These are phyloP conservation scores for Solanum hybrid DNA, from an alignment of 305 asterid species.

Conservation along the genomic window DNA sequence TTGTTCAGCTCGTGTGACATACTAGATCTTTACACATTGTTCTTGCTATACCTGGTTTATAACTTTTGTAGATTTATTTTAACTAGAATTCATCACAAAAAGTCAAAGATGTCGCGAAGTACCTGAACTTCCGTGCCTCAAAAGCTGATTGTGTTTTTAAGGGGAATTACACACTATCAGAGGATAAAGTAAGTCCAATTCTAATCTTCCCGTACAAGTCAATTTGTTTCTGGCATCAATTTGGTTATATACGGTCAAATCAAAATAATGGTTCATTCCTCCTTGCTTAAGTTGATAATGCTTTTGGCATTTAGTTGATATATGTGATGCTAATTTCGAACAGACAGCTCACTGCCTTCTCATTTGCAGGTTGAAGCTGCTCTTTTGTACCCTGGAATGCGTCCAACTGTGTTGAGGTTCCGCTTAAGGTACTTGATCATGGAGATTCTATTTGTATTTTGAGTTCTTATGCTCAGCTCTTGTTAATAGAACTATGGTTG, in stretches of 20 bases:
- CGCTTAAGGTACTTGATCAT: slow-evolving; percentile 58
- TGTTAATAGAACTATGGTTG: not conserved
- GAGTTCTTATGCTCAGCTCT: not conserved
- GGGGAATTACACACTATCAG: slow-evolving; percentile 76
- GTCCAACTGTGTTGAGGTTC: slow-evolving; percentile 77
- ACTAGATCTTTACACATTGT: not conserved
- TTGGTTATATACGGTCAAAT: not conserved
- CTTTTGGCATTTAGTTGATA: not conserved
- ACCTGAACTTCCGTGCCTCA: slow-evolving; percentile 63
- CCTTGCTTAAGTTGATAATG: not conserved
- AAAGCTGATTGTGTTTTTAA: slow-evolving; percentile 56
- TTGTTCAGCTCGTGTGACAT: not conserved
- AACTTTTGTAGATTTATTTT: not conserved
- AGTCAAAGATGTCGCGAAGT: slow-evolving; percentile 68
- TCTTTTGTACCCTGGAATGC: slow-evolving; percentile 72
- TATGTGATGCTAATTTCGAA: not conserved
- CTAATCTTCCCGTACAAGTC: not conserved
- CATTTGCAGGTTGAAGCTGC: slow-evolving; percentile 84
- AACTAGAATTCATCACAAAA: slow-evolving; percentile 76
- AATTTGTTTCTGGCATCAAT: not conserved
- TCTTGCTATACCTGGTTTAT: not conserved
- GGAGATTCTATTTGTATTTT: not conserved
- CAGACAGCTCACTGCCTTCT: not conserved
- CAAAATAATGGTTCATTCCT: not conserved
- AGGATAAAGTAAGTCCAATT: slow-evolving; percentile 54